These are phyloP conservation scores for Spathaspora arborariae DNA, from an alignment of 805 yeast genomes.

Conservation along the genomic window DNA sequence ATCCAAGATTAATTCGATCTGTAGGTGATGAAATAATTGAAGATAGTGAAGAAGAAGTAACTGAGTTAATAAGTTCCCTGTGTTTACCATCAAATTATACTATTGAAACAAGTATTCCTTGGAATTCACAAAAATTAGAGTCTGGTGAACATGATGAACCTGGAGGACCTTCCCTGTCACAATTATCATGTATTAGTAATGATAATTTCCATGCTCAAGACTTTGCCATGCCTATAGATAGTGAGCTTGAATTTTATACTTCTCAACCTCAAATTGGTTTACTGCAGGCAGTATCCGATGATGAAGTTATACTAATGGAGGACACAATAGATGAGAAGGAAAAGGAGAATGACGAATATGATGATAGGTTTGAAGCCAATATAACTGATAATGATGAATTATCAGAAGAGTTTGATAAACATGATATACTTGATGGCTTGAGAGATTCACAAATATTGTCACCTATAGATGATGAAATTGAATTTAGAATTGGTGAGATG, in stretches of 20 bases:
- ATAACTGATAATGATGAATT: conserved; percentile 1
- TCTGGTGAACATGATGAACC: no score
- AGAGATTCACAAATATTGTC: not conserved
- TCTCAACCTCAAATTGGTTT: conserved; percentile 6
- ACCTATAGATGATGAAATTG: not conserved
- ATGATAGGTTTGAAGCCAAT: conserved; percentile 4
- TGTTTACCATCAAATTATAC: conserved; percentile 1
- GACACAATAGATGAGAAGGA: not conserved
- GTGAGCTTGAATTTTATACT: conserved; percentile 3
- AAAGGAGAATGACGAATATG: conserved; percentile 1
- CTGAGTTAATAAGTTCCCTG: conserved; percentile 6
- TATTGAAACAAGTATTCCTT: not conserved
- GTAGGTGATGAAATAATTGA: conserved; percentile 8
- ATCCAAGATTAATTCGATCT: not conserved
- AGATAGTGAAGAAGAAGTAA: conserved; percentile 17
- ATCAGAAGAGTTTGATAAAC: conserved; percentile 2
- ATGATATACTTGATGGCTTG: not conserved
- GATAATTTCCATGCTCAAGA: conserved; percentile 10
- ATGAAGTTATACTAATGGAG: not conserved
- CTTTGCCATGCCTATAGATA: conserved; percentile 2
- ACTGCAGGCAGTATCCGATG: conserved; percentile 2
- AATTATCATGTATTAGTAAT: conserved; percentile 1
- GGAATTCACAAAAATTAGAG: not conserved
- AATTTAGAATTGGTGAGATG: conserved; percentile 2
- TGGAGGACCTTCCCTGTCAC: not conserved